A percentile compares a stretch with the other conserved stretches of the same genome.
phyloP scores from a whole-genome alignment of 2,329 filamentous ascomycete genomes.

The Salinomyces thailandicus region DNA sequence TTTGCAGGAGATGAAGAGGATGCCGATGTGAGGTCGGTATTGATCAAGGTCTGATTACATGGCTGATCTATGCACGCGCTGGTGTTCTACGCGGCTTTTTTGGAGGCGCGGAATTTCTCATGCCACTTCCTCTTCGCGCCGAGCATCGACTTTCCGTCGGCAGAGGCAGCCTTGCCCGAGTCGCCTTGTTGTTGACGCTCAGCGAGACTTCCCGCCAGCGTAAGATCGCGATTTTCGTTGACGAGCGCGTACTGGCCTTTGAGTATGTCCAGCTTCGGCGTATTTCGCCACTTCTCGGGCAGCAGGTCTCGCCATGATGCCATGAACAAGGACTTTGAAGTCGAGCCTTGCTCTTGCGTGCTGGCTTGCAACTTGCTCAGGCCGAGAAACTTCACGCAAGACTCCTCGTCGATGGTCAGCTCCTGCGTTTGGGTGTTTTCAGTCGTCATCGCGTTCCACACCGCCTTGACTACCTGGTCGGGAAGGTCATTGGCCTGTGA shows the following conservation, averaged over 20 bases:
- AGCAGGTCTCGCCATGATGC: constrained; percentile 28
- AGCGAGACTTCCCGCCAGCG: constrained; percentile 7
- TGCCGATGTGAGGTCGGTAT: constrained; percentile 54
- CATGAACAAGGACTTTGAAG: constrained; percentile 18
- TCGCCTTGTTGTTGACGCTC: constrained; percentile 1
- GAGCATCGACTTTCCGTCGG: constrained; percentile 13
- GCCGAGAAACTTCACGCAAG: constrained; percentile 16
- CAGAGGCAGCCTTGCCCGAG: constrained; percentile 6
- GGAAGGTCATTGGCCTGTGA: constrained; percentile 27
- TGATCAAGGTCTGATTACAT: too few relatives aligned
- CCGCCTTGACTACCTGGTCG: constrained; percentile 24
- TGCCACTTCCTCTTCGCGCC: constrained; percentile 30
- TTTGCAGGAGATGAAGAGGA: constrained; percentile 57
- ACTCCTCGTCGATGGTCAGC: constrained; percentile 20
- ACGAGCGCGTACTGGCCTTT: constrained; percentile 15
- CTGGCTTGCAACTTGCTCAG: constrained; percentile 13
- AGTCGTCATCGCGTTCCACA: constrained; percentile 21
- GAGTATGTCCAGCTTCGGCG: constrained; percentile 17
- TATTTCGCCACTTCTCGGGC: constrained; percentile 24
- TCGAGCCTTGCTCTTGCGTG: constrained; percentile 6
- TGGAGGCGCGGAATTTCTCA: constrained; percentile 28
- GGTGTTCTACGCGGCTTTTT: constrained; percentile 17
- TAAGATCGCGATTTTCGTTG: constrained; percentile 13
- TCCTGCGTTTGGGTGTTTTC: constrained; percentile 5
- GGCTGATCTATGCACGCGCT: too few relatives aligned